Evolutionary conservation across 2,329 filamentous ascomycete species (phyloP), one percentile per base, ranked within the genome.

Genomic region (Elsinoe necatrix): DNA sequence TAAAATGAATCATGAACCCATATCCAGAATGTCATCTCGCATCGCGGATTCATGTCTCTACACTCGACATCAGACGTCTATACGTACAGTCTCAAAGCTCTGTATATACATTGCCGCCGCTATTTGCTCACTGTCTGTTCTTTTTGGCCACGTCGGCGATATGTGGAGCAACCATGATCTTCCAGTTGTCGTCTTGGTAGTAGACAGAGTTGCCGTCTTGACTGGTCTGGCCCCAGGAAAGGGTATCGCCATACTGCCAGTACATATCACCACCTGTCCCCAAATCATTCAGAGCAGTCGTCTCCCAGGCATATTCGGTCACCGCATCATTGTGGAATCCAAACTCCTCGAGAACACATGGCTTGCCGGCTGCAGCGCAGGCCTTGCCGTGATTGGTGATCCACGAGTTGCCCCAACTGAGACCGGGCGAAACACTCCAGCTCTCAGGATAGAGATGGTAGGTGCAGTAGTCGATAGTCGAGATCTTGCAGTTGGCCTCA

Each of bases 161-260:
- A 41, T 63, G 60, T 25, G 55, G 25, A 14, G 50, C 58, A 11
- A 62, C 55, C 31, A 63, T 41, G 21, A 54, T 57, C 31, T 57
- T 56, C 47, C 39, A 62, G 21, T 60, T 37, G 31, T 55, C 55
- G 11, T 56, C 45, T 12, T 31, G 23, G 31, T 62, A 62, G 56
- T 61, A 64, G 11, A 61, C 59, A 0, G 61, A 63, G 23, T 61
- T 60, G 6, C 62, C 60, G 57, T 64, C 62, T 39, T 63, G 55
- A 14, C 21, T 20, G 7, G 62, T 58, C 54, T 61, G 52, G 1
- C 63, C 62, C 12, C 29, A 43, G 18, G 59, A 60, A n/a, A 62
- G 54, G 6, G 60, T 62, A n/a, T 64, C 62, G 5, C 63, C 62
- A 43, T 61, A 63, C 57, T 65, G 62, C 63, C 63, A 64, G 58